phyloP scores from a whole-genome alignment of 352 stramenopile genomes.

The Globisporangium nagaii region DNA sequence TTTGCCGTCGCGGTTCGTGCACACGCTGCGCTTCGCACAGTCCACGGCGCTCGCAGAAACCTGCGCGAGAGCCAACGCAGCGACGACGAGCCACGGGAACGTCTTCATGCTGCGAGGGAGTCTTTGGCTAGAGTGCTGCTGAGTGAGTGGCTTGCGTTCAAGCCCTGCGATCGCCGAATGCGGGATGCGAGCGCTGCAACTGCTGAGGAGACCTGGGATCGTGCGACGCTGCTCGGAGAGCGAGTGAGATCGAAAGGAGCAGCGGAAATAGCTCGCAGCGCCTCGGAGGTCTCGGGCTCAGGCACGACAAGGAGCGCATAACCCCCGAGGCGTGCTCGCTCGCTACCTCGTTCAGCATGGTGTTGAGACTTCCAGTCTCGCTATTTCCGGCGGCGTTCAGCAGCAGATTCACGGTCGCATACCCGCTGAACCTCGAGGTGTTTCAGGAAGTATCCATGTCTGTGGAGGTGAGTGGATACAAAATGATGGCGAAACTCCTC shows the following conservation, averaged over 20 bases:
- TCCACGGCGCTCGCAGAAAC: not conserved
- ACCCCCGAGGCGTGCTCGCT: too few relatives aligned
- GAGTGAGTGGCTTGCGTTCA: not conserved
- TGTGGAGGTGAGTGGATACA: too few relatives aligned
- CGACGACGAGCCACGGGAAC: not conserved
- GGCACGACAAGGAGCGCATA: too few relatives aligned
- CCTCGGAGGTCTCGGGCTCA: too few relatives aligned
- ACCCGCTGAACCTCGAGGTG: too few relatives aligned
- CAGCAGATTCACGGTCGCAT: too few relatives aligned
- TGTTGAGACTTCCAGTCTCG: too few relatives aligned
- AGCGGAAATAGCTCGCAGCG: not conserved
- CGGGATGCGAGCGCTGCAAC: not conserved
- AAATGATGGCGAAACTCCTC: too few relatives aligned
- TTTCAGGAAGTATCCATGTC: too few relatives aligned
- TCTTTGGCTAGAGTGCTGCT: not conserved
- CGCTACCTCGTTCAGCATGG: too few relatives aligned
- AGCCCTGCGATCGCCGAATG: not conserved
- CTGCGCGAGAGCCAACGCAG: not conserved
- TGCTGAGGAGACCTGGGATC: not conserved
- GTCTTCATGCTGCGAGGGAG: constrained; percentile 6
- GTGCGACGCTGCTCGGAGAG: not conserved
- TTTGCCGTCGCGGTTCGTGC: constrained; percentile 21
- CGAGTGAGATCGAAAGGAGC: not conserved
- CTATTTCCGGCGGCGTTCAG: too few relatives aligned
- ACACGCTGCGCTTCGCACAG: constrained; percentile 9